Evolutionary conservation across 352 stramenopile genomes (phyloP).

Genomic region (Pythium dissotocum): DNA sequence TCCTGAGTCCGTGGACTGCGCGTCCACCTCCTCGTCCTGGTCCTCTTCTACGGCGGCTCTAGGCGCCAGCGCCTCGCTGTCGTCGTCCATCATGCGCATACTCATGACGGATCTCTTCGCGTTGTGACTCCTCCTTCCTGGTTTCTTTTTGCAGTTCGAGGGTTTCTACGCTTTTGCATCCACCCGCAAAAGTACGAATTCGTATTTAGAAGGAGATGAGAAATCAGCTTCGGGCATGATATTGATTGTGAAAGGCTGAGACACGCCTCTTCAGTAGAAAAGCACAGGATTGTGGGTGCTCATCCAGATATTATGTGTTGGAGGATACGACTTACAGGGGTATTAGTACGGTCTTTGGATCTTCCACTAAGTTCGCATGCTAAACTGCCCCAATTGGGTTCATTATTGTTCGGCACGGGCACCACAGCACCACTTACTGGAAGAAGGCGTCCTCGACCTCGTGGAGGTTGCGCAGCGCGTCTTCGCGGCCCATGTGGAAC

Average conservation of each 20-base stretch:
- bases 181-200: background rate
- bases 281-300: background rate
- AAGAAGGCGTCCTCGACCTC: constrained; percentile 71
- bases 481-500: constrained; percentile 77
- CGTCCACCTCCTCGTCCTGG: constrained; percentile 14
- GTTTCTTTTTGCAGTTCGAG: constrained; percentile 6
- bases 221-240: constrained; percentile 1
- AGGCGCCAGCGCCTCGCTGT: constrained; percentile 5
- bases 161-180: background rate
- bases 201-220: constrained; percentile 4
- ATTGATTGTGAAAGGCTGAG: constrained; percentile 2
- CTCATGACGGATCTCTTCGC: constrained; percentile 28
- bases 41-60: constrained; percentile 12
- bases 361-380: constrained; percentile 7
- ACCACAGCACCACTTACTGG: background rate
- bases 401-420: background rate
- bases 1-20: constrained; percentile 19
- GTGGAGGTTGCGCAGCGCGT: constrained; percentile 64
- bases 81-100: constrained; percentile 35
- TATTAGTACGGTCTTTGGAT: background rate
- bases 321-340: background rate
- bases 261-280: background rate
- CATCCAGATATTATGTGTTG: background rate
- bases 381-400: background rate
- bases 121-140: background rate